Conservation (phyloP, 1,284 basidiomycete genomes). For the Phellopilus nigrolimitatus region DNA sequence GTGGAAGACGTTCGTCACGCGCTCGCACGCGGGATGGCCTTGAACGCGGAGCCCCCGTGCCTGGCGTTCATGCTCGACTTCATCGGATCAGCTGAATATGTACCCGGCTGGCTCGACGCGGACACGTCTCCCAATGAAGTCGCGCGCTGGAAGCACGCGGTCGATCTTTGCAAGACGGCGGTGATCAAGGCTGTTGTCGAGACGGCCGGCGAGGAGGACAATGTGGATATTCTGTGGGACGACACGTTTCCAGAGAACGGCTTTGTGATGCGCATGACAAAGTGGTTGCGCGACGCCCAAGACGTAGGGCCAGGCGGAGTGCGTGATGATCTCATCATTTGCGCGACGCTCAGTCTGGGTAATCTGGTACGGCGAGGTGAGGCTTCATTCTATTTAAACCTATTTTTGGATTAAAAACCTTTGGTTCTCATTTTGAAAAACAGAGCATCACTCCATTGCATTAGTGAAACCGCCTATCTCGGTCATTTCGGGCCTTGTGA, state of each 20-base stretch:
- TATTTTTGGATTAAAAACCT: too few species aligned
- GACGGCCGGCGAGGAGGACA: slow-evolving; percentile 77
- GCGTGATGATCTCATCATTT: slow-evolving; percentile 78
- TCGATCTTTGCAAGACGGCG: slow-evolving; percentile 79
- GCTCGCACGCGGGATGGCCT: slow-evolving; percentile 60
- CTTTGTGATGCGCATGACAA: slow-evolving; percentile 69
- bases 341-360: slow-evolving; percentile 76
- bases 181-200: slow-evolving; percentile 83
- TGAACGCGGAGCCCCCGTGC: slow-evolving; percentile 56
- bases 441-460: slow-evolving; percentile 62
- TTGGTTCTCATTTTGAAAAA: slow-evolving; percentile 1
- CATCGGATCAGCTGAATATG: slow-evolving; percentile 63
- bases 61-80: slow-evolving; percentile 64
- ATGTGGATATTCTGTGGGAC: slow-evolving; percentile 70
- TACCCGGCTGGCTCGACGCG: slow-evolving; percentile 52
- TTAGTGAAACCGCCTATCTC: slow-evolving; percentile 51
- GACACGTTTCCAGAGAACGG: slow-evolving; percentile 55
- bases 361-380: slow-evolving; percentile 76
- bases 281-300: slow-evolving; percentile 62
- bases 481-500: slow-evolving; percentile 39
- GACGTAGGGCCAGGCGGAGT: slow-evolving; percentile 28
- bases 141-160: slow-evolving; percentile 56
- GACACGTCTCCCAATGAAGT: slow-evolving; percentile 30
- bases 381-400: slow-evolving; percentile 25
- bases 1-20: slow-evolving; percentile 67